Conservation (phyloP, 2,329 filamentous ascomycete genomes). For the Diaporthe velutina region DNA sequence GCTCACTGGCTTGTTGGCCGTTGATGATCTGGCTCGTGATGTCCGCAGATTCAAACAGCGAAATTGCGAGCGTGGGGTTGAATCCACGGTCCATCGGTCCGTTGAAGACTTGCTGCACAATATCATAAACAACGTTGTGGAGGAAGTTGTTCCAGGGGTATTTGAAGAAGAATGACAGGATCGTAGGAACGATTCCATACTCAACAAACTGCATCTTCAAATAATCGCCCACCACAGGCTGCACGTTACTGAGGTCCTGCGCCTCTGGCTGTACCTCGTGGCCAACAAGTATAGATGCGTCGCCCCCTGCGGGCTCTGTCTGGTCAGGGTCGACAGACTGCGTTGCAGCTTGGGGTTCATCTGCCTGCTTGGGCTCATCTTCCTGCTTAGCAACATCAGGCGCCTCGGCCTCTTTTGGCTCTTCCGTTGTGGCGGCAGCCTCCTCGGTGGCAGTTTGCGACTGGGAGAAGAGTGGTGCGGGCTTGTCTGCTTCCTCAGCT, state of each 20-base stretch:
- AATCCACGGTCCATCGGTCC: slow-evolving; percentile 97
- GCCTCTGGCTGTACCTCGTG: slow-evolving; percentile 42
- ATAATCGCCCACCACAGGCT: slow-evolving; percentile 90
- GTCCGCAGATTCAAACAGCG: slow-evolving; percentile 90
- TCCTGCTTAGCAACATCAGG: slow-evolving; percentile 5
- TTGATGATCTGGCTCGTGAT: slow-evolving; percentile 93
- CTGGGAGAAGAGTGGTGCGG: slow-evolving; percentile 70
- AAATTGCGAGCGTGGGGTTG: slow-evolving; percentile 89
- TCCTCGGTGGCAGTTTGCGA: slow-evolving; percentile 10
- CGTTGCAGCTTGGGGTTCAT: slow-evolving; percentile 22
- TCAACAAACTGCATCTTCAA: slow-evolving; percentile 98
- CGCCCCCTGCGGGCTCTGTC: slow-evolving; percentile 42
- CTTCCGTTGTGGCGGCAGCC: slow-evolving; percentile 27
- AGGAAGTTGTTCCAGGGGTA: slow-evolving; percentile 99
- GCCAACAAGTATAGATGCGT: slow-evolving; percentile 47
- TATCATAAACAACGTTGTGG: slow-evolving; percentile 98
- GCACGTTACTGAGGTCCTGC: slow-evolving; percentile 36
- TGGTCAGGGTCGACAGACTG: slow-evolving; percentile 26
- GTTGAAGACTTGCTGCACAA: slow-evolving; percentile 99
- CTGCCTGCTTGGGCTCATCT: slow-evolving; percentile 5
- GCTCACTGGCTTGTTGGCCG: slow-evolving; percentile 88
- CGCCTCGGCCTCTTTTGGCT: slow-evolving; percentile 4
- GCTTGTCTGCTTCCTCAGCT: slow-evolving; percentile 68
- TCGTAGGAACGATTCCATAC: slow-evolving; percentile 93
- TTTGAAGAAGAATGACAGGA: slow-evolving; percentile 96